Evolutionary conservation across 768 basidiomycete species (phyloP), one percentile per base, ranked within the genome.

Genomic region (Naganishia vaughanmartiniae): DNA sequence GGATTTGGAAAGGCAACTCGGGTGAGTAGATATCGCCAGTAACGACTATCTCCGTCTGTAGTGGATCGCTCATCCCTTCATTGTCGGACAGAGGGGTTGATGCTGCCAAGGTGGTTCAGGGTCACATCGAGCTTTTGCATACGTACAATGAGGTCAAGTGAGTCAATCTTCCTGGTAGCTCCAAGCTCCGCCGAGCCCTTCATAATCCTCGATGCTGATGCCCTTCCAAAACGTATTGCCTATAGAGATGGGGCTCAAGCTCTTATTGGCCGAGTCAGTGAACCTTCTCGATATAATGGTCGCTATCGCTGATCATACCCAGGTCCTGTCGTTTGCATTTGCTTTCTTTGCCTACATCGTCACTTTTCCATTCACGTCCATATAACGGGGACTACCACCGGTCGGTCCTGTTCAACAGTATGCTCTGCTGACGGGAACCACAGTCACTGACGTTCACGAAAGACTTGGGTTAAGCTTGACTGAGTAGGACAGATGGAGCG

Each of bases 101-200:
- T 42, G 71, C 78, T 0, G 33, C 76, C 7, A 67, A 69, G 14
- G 72, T 80, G 65, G 75, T 78, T 28, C 68, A 78, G 48, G 42
- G 55, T 9, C 79, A 81, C 66, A 81, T 78, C 65, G 63, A 78
- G 55, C 73, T 79, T 6, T 69, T 81, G 19, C 81, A 82, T 58
- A 76, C 73, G 21, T 82, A 82, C 74, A 81, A 82, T 58, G 81
- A 81, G 58, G 77, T 78, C 73, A 82, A 82, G 71, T 72, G 48
- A 51, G 71, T 30, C 30, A 11, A 21, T 0, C 39, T 17, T 26
- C 5, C 28, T 26, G n/a, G n/a, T 7, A 26, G 39, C 5, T 33
- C 57, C 2, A 5, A 14, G 7, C 55, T 28, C 56, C 14, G 19
- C 21, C 6, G 33, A 26, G 19, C 36, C n/a, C 21, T 36, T n/a